These are phyloP conservation scores for Phytophthora aleatoria DNA, from an alignment of 352 stramenopile species.

Conservation along the genomic window DNA sequence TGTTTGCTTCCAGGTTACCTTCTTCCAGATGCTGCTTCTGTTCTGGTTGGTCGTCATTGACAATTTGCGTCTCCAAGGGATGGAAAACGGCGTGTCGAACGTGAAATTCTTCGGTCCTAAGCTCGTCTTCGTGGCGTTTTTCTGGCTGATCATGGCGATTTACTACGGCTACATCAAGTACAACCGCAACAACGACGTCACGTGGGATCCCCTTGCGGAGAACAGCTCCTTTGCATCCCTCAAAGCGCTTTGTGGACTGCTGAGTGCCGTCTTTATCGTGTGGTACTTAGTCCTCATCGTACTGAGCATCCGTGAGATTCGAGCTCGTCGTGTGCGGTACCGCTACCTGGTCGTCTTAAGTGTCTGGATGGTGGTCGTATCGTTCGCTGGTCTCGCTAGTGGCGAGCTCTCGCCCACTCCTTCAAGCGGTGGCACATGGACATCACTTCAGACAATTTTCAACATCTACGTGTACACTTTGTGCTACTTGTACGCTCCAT, in stretches of 20 bases:
- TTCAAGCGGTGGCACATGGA: conserved; percentile 53
- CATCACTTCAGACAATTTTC: conserved; percentile 53
- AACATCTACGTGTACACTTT: conserved; percentile 66
- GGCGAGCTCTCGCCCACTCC: conserved; percentile 54
- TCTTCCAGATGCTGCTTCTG: conserved; percentile 63
- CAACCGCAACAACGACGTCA: conserved; percentile 59
- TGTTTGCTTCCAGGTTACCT: conserved; percentile 59
- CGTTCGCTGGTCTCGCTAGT: conserved; percentile 46
- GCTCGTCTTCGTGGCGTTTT: conserved; percentile 50
- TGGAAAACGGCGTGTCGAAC: conserved; percentile 56
- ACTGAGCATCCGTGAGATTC: conserved; percentile 50
- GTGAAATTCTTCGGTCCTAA: conserved; percentile 60
- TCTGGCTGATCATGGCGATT: conserved; percentile 57
- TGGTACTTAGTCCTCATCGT: conserved; percentile 50
- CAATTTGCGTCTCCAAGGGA: conserved; percentile 59
- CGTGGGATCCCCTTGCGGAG: conserved; percentile 45
- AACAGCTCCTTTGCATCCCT: conserved; percentile 49
- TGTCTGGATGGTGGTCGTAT: conserved; percentile 53
- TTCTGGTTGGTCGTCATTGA: conserved; percentile 66
- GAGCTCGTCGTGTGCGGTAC: conserved; percentile 49
- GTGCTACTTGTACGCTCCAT: conserved; percentile 64
- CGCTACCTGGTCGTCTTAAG: conserved; percentile 54
- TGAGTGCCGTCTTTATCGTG: conserved; percentile 54
- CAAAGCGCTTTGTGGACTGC: conserved; percentile 39
- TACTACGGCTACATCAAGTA: conserved; percentile 73